Base-by-base conservation (phyloP, 208 protist species). In the Wallacemonas sp. region DNA sequence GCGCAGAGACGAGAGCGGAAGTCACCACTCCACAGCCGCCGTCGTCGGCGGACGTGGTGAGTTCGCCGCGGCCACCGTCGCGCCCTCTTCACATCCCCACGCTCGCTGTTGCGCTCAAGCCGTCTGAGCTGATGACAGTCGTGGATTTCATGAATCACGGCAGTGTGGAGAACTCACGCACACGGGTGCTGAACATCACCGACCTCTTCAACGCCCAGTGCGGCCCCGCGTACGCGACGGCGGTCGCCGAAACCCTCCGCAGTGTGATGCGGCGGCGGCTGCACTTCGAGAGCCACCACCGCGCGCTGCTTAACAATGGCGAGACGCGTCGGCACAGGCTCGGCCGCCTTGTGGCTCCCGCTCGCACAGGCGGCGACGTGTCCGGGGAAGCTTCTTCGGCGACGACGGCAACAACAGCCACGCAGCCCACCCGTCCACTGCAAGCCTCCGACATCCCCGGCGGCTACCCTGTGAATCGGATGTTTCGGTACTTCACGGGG, bases 201-300 rank as follows among this genome's bases (percentile, higher is more conserved):
- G 36, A 66, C 2, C 58, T 69, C 67, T 57, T 57, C 50, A 57
- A 57, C 50, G 50, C 50, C 12, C 50, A 57, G 29, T 57, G 50
- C n/a, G 50, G 50, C 15, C 12, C 50, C 13, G 30, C 24, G 29
- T 57, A 41, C 50, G 50, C 50, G 6, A 66, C 39, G 4, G 82
- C 83, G 1, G 46, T 94, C 2, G 30, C 63, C 8, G 74, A 86
- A 55, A 94, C 88, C n/a, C 59, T 94, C 29, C 68, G 73, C 22
- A 78, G 73, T 68, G 82, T 85, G 9, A 79, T 79, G 59, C 83
- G 75, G 22, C 82, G 84, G 10, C 76, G 82, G 5, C 66, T 89
- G 37, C 76, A 83, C 71, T 69, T 89, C 61, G 71, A 71, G 30
- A 89, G 77, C 53, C 82, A 89, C 61, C 82, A 89, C 70, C 73